A percentile compares a stretch with the other conserved stretches of the same genome.
Evolutionary conservation across 2,329 filamentous ascomycete genomes (phyloP).

Genomic region (Amauroascus niger): DNA sequence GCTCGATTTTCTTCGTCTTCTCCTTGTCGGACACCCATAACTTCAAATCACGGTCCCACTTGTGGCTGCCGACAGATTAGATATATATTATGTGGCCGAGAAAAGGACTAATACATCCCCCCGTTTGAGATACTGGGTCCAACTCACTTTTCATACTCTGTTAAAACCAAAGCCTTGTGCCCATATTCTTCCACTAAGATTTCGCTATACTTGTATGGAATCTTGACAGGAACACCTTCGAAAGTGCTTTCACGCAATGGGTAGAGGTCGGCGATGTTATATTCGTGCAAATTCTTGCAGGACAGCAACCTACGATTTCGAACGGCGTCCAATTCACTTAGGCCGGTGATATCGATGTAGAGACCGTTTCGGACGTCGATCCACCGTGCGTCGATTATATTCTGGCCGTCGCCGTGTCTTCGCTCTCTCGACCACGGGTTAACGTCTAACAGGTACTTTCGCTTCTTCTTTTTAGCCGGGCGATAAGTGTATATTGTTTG

Average conservation of each 20-base stretch:
- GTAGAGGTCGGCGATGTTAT: slow-evolving; percentile 61
- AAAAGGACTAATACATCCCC: not conserved
- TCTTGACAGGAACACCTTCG: slow-evolving; percentile 59
- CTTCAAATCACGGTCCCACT: slow-evolving; percentile 27
- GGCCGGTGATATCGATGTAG: slow-evolving; percentile 73
- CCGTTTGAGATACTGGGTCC: not conserved
- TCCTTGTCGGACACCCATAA: slow-evolving; percentile 27
- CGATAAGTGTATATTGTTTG: slow-evolving; percentile 49
- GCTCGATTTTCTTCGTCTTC: slow-evolving; percentile 1
- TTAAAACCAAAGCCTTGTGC: slow-evolving; percentile 27
- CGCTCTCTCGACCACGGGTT: slow-evolving; percentile 60
- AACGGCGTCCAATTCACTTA: slow-evolving; percentile 56
- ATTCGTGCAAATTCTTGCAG: slow-evolving; percentile 72
- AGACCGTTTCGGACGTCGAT: slow-evolving; percentile 66
- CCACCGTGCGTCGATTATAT: slow-evolving; percentile 78
- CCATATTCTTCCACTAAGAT: slow-evolving; percentile 35
- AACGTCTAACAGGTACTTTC: slow-evolving; percentile 62
- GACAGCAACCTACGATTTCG: slow-evolving; percentile 56
- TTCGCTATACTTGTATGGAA: slow-evolving; percentile 46
- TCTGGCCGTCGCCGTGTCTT: slow-evolving; percentile 56
- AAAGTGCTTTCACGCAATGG: slow-evolving; percentile 65
- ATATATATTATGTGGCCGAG: not conserved
- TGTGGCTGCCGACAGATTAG: slow-evolving; percentile 25
- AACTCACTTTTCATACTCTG: slow-evolving; percentile 31
- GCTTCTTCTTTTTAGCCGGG: slow-evolving; percentile 34